Evolutionary conservation across 306 rosid genomes (phyloP).

Genomic region (Gastrolobium bilobum): DNA sequence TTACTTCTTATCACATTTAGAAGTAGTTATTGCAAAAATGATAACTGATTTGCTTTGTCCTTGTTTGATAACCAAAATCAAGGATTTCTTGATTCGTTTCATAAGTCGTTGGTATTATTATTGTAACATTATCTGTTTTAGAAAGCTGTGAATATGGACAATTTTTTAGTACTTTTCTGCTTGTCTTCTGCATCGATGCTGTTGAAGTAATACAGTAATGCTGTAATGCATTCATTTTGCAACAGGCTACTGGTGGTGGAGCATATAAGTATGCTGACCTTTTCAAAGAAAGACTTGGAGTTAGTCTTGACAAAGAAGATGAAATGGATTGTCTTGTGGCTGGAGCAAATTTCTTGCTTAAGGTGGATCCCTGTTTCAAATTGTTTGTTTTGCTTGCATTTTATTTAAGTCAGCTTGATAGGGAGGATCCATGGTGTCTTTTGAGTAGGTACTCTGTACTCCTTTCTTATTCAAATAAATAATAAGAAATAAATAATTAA

Average conservation of each 20-base stretch:
- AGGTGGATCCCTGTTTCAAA: slow-evolving; percentile 69
- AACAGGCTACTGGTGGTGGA: slow-evolving; percentile 98
- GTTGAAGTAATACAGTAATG: slow-evolving; percentile 43
- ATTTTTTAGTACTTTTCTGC: slow-evolving; percentile 9
- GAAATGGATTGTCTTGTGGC: slow-evolving; percentile 98
- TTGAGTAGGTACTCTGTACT: background rate
- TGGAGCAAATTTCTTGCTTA: slow-evolving; percentile 96
- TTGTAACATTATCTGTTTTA: background rate
- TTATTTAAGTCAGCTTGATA: slow-evolving; percentile 15
- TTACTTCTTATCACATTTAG: slow-evolving; percentile 26
- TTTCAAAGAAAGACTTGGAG: slow-evolving; percentile 97
- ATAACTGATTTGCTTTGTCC: slow-evolving; percentile 14
- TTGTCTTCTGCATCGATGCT: slow-evolving; percentile 20
- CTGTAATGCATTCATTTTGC: slow-evolving; percentile 47
- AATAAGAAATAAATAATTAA: slow-evolving; percentile 30
- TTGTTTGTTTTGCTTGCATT: slow-evolving; percentile 38
- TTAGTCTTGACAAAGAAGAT: slow-evolving; percentile 96
- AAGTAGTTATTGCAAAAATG: slow-evolving; percentile 33
- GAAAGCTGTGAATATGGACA: slow-evolving; percentile 20
- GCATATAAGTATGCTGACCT: slow-evolving; percentile 97
- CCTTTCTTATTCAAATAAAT: slow-evolving; percentile 21
- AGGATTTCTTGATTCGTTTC: slow-evolving; percentile 28
- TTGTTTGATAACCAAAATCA: background rate
- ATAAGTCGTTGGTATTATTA: slow-evolving; percentile 13
- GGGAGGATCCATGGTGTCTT: slow-evolving; percentile 20